Evolutionary conservation across 331 rosid genomes (phyloP).

Genomic region (Erythrophleum ivorense): DNA sequence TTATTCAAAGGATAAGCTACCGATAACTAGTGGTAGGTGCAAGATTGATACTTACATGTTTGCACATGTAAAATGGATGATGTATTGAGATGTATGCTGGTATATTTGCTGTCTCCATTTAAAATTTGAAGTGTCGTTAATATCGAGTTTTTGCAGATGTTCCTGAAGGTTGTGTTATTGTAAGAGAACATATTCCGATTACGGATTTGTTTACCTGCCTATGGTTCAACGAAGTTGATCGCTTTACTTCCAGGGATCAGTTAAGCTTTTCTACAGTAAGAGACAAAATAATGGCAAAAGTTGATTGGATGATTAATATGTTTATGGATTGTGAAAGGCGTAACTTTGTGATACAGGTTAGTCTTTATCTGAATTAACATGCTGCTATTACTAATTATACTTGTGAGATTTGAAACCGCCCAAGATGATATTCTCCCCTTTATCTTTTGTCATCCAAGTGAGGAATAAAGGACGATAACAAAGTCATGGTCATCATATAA

Average conservation of each 20-base stretch:
- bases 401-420: neutral
- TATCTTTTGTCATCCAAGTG: slow-evolving; percentile 9
- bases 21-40: slow-evolving; percentile 91
- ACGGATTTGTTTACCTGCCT: slow-evolving; percentile 94
- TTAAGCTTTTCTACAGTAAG: slow-evolving; percentile 92
- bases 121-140: slow-evolving; percentile 19
- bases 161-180: slow-evolving; percentile 96
- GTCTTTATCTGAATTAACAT: slow-evolving; percentile 26
- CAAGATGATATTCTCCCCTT: neutral
- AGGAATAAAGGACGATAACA: neutral
- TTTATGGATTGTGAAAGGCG: slow-evolving; percentile 97
- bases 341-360: slow-evolving; percentile 91
- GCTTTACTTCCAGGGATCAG: slow-evolving; percentile 97
- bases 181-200: slow-evolving; percentile 90
- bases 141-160: slow-evolving; percentile 75
- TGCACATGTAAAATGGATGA: slow-evolving; percentile 41
- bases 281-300: slow-evolving; percentile 81
- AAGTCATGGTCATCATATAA: neutral
- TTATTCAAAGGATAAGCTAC: slow-evolving; percentile 81
- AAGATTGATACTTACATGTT: slow-evolving; percentile 30
- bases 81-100: slow-evolving; percentile 25
- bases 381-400: slow-evolving; percentile 27
- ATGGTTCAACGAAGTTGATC: slow-evolving; percentile 99
- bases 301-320: slow-evolving; percentile 81
- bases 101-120: slow-evolving; percentile 22